A percentile compares a stretch with the other conserved stretches of the same genome.
These are phyloP conservation scores for Leptodermis oblonga DNA, from an alignment of 257 asterid species.

Conservation along the genomic window DNA sequence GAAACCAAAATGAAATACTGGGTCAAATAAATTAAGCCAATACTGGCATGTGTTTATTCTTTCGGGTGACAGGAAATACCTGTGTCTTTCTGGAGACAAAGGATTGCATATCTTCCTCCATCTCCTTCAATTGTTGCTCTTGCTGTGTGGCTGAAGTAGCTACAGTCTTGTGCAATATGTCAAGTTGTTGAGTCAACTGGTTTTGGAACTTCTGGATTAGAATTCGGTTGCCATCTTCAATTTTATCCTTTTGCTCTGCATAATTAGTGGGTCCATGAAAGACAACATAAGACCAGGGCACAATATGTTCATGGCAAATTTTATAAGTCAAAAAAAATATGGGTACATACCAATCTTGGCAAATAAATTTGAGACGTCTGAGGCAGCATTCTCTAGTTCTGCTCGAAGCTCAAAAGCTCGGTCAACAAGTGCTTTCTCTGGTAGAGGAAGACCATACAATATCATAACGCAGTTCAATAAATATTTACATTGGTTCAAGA, in stretches of 20 bases:
- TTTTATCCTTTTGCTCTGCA: conserved; percentile 90
- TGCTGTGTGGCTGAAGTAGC: conserved; percentile 90
- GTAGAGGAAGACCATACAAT: conserved; percentile 12
- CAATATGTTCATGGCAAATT: not conserved
- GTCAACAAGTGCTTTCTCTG: conserved; percentile 91
- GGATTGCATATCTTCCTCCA: conserved; percentile 96
- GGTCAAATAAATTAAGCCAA: not conserved
- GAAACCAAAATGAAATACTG: conserved; percentile 6
- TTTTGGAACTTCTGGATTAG: conserved; percentile 76
- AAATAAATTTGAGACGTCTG: conserved; percentile 82
- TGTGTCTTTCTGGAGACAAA: conserved; percentile 82
- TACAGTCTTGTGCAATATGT: conserved; percentile 70
- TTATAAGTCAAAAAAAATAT: conserved; percentile 4
- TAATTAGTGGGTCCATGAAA: conserved; percentile 12
- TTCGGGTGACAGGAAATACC: conserved; percentile 39
- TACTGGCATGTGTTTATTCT: conserved; percentile 17
- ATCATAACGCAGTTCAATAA: not conserved
- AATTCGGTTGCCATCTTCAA: conserved; percentile 79
- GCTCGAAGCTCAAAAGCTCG: conserved; percentile 86
- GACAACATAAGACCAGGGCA: conserved; percentile 13
- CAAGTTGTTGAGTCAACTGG: conserved; percentile 85
- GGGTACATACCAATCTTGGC: conserved; percentile 78
- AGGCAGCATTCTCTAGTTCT: conserved; percentile 85
- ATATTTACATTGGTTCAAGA: not conserved
- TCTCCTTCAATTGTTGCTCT: conserved; percentile 75